Percentiles rank a stretch among this genome's conserved stretches.
Evolutionary conservation across 2,329 filamentous ascomycete species (phyloP).

Genomic region (Aureobasidium sp.): DNA sequence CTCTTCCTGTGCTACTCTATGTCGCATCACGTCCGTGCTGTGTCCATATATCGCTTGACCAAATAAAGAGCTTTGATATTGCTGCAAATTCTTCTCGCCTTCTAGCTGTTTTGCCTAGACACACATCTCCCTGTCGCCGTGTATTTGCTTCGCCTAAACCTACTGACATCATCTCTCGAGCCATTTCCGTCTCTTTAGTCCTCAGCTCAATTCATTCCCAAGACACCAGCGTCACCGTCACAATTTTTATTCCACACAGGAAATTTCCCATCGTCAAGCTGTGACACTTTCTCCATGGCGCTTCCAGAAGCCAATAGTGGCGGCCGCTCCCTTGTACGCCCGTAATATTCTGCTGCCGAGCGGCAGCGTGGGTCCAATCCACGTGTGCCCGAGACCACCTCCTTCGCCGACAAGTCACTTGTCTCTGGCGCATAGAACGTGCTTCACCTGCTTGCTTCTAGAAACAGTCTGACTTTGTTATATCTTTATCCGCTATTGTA

Average conservation of each 20-base stretch:
- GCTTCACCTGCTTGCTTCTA: background rate
- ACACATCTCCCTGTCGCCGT: background rate
- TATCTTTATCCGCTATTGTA: background rate
- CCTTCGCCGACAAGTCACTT: background rate
- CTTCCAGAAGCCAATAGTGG: constrained; percentile 13
- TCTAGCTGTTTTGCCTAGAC: constrained; percentile 11
- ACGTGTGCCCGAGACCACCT: constrained; percentile 1
- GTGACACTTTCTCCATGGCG: constrained; percentile 2
- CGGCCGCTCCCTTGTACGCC: constrained; percentile 2
- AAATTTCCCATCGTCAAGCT: background rate
- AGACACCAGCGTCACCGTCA: background rate
- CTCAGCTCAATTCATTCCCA: background rate
- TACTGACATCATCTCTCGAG: constrained; percentile 5
- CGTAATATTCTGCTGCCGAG: background rate
- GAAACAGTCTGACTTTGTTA: background rate
- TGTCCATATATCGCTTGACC: background rate
- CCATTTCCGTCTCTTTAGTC: background rate
- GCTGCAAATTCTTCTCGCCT: constrained; percentile 5
- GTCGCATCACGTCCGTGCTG: constrained; percentile 6
- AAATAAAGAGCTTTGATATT: background rate
- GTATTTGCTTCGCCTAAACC: background rate
- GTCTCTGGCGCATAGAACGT: constrained; percentile 1
- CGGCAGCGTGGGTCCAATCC: background rate
- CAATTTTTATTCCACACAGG: background rate
- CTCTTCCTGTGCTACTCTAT: background rate